Evolutionary conservation across 1,284 basidiomycete species (phyloP).

Genomic region (Exsudoporus floridanus): DNA sequence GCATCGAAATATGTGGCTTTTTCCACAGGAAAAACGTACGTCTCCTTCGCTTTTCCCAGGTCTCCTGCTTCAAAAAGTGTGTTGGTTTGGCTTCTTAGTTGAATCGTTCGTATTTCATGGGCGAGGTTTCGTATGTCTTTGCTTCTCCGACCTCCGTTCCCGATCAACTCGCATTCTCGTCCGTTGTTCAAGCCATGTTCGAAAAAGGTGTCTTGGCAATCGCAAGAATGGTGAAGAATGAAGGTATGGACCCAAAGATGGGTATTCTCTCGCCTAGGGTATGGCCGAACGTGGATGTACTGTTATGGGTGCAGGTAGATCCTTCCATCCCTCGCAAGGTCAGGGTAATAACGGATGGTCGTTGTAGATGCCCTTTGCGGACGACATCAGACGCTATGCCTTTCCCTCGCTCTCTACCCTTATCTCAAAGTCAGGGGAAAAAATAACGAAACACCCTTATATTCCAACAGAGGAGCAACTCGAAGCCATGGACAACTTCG

Average conservation of each 20-base stretch:
- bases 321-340: background rate
- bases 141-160: slow-evolving; percentile 66
- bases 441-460: slow-evolving; percentile 73
- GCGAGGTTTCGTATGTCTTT: slow-evolving; percentile 88
- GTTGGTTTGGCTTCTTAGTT: slow-evolving; percentile 47
- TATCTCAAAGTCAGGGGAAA: slow-evolving; percentile 74
- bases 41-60: slow-evolving; percentile 1
- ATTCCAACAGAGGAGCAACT: slow-evolving; percentile 81
- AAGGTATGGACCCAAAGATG: slow-evolving; percentile 81
- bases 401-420: slow-evolving; percentile 83
- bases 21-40: slow-evolving; percentile 66
- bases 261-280: slow-evolving; percentile 68
- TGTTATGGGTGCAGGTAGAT: slow-evolving; percentile 79
- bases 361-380: slow-evolving; percentile 86
- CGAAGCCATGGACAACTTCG: slow-evolving; percentile 81
- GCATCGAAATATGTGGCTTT: slow-evolving; percentile 88
- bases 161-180: slow-evolving; percentile 83
- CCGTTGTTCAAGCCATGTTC: slow-evolving; percentile 81
- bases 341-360: background rate
- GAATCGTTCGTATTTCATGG: slow-evolving; percentile 78
- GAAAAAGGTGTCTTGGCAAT: slow-evolving; percentile 70
- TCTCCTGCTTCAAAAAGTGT: background rate
- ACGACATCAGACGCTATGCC: slow-evolving; percentile 85
- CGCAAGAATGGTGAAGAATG: slow-evolving; percentile 74
- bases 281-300: slow-evolving; percentile 70